Base-by-base conservation (phyloP, 2,329 filamentous ascomycete species). In the Aspergillus cejpii region DNA sequence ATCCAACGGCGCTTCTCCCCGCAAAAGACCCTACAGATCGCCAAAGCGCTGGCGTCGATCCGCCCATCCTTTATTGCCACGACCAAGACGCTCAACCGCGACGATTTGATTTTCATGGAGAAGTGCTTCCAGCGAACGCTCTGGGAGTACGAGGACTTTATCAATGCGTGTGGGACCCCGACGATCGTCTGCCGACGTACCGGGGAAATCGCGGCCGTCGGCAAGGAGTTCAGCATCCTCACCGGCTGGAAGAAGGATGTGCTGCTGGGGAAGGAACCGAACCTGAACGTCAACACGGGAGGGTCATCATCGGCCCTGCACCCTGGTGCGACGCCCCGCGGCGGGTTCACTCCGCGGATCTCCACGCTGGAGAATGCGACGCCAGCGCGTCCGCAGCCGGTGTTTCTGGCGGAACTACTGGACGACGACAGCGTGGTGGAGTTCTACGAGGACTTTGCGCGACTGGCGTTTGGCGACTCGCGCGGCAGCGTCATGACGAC, bases 91-190 rank as follows among this genome's bases (percentile, higher is more conserved):
- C 73, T 97, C 49, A 90, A 88, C 52, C 76, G 83, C 14, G 84
- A 92, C 58, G 92, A 98, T 65, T 74, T 97, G 21, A 83, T 98
- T 17, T 96, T 97, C 65, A 95, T 95, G 85, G 92, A 98, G 66
- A 94, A 94, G 69, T 94, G 87, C 59, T 88, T 97, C 62, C 92
- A 98, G 67, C 81, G 92, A 28, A 94, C 88, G 0, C 74, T 97
- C 8, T 88, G 89, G 60, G 89, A 95, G 63, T 94, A 94, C 59
- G 88, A 97, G 62, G 88, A 94, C 53, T 92, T 94, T 54, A 85
- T 96, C 72, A 82, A 87, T 45, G 83, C 88, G 52, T 88, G 85
- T 49, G 88, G 88, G 29, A 94, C 89, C 3, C 92, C 92, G 0
- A 94, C 90, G 0, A 81, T 98, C 46, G 87, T 97, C 20, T 94